Base-by-base conservation (phyloP, 768 basidiomycete genomes). In the Mrakia blollopis region DNA sequence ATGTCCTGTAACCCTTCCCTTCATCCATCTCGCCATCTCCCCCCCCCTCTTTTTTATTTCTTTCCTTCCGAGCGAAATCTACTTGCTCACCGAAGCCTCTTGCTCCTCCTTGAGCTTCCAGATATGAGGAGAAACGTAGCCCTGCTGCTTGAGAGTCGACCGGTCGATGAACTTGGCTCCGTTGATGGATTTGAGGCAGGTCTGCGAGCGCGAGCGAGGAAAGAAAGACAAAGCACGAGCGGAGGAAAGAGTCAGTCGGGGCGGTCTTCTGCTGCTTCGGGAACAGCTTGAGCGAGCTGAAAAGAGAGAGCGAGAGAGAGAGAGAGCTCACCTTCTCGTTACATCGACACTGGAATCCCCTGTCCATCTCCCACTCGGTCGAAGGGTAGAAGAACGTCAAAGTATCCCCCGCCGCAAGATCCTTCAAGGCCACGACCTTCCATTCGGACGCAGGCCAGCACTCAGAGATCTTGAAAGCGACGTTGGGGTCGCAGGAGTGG, bases 281-380 rank as follows among this genome's bases (percentile, higher is more conserved):
- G n/a, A n/a, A n/a, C n/a, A n/a, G n/a, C n/a, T 30, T 60, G 8
- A n/a, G 28, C 60, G 52, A 54, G 70, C 16, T 28, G 52, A 25
- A 44, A 41, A 18, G 35, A 21, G 7, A 18, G 16, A 23, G 25
- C n/a, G n/a, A 44, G 28, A 18, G 35, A 21, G 7, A 18, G 16
- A 23, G 25, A n/a, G 10, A 14, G 47, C 72, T 2, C 18, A 77
- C 76, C 41, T 72, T 60, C 39, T 77, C 76, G 18, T 37, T 25
- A 41, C 76, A 77, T 16, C 71, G 47, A 54, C 76, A 77, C 13
- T 25, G 54, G 52, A 77, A 77, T 14, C 57, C 44, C 10, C 76
- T 44, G 37, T 77, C 76, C 76, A 77, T 77, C 25, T 67, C 65
- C 63, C 71, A 77, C 63, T 77, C 76, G 7, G 76, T 77, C 5